These are phyloP conservation scores for Ramaria rubella DNA, from an alignment of 768 basidiomycete genomes.

Conservation along the genomic window DNA sequence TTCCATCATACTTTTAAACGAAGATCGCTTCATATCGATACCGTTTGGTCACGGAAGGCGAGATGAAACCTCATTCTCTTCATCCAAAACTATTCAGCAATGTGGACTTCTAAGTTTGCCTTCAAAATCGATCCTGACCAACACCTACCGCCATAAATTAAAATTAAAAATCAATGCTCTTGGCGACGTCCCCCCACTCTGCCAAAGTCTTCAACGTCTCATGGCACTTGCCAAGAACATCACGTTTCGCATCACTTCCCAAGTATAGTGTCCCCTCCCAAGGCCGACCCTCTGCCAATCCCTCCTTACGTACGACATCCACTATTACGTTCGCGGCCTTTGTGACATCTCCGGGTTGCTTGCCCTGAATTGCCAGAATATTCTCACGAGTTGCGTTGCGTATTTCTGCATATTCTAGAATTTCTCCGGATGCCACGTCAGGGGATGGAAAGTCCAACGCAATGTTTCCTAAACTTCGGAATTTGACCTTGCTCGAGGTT, in stretches of 20 bases:
- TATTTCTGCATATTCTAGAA: conserved; percentile 2
- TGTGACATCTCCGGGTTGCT: conserved; percentile 20
- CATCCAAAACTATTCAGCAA: too few species aligned
- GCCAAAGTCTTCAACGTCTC: conserved; percentile 20
- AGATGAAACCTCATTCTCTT: too few species aligned
- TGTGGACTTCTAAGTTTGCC: too few species aligned
- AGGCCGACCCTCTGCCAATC: conserved; percentile 22
- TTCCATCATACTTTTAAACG: too few species aligned
- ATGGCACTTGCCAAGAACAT: conserved; percentile 42
- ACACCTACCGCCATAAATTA: too few species aligned
- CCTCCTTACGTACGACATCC: conserved; percentile 20
- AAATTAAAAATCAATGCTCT: conserved; percentile 14
- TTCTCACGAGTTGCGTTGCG: not conserved
- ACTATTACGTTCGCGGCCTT: conserved; percentile 23
- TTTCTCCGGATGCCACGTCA: not conserved
- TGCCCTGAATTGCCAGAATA: conserved; percentile 13
- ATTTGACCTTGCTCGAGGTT: conserved; percentile 47
- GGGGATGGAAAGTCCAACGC: not conserved
- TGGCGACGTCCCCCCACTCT: conserved; percentile 28
- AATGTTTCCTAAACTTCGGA: conserved; percentile 1
- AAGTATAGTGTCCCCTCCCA: conserved; percentile 22
- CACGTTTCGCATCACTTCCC: conserved; percentile 28
- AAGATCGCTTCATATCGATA: too few species aligned
- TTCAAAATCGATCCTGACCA: too few species aligned
- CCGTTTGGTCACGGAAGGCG: too few species aligned